Base-by-base conservation (phyloP, 345 rosid genomes). In the Diplotaxis tenuifolia region DNA sequence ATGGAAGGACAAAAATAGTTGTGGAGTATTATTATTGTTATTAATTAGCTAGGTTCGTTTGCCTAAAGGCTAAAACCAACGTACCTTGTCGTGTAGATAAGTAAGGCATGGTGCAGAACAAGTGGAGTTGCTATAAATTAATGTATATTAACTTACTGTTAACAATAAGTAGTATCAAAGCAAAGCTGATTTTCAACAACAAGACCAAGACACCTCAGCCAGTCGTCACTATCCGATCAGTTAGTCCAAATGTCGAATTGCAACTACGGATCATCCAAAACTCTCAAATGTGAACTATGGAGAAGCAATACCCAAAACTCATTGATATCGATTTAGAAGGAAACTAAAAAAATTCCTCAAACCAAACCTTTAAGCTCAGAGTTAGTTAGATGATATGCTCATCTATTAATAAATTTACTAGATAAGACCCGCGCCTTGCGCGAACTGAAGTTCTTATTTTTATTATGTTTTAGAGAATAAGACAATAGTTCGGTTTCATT, bases 1-100 rank as follows among this genome's bases (percentile, higher is more conserved):
- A 38, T 62, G 74, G 74, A 75, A 75, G 64, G 62, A 68, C 68
- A 75, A 68, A 36, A 14, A 40, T 12, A 12, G 47, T 40, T 40
- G 15, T 40, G 7, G 7, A 40, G 15, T 40, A 40, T n/a, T n/a
- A n/a, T n/a, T n/a, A n/a, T 25, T 25, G 28, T 23, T 1, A 23
- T 23, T 23, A 23, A 42, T 42, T 42, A 40, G 49, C 49, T 40
- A 40, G 49, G 18, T 42, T 42, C 18, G 49, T n/a, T 42, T 42
- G 18, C 49, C 49, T 40, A 14, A 38, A 38, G 18, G 16, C 49
- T 40, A 14, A 40, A 4, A 14, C 49, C 49, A 40, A 14, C 49
- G 7, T 14, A 42, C 50, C 18, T 23, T 1, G 25, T 23, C 47
- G 14, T 4, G 18, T 42, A 5, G 3, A 42, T 36, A 10, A 18